These are phyloP conservation scores for Colletotrichum liriopes DNA, from an alignment of 2,329 filamentous ascomycete species.

Conservation along the genomic window DNA sequence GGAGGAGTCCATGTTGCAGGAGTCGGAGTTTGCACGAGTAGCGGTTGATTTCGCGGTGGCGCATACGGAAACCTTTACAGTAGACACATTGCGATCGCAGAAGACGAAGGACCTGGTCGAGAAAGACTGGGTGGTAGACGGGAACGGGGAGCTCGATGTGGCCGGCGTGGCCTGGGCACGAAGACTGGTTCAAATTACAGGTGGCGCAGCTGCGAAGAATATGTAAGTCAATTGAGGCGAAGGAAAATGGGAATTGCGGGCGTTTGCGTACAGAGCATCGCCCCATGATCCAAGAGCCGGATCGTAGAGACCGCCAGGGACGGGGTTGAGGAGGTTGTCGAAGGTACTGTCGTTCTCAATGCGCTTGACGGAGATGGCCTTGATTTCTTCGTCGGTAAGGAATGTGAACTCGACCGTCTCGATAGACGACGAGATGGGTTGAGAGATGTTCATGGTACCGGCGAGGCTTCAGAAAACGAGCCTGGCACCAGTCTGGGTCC, in stretches of 20 bases:
- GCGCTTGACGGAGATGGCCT: slow-evolving; percentile 90
- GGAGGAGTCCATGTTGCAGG: slow-evolving; percentile 85
- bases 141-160: slow-evolving; percentile 95
- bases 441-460: slow-evolving; percentile 77
- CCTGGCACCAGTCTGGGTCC: slow-evolving; percentile 29
- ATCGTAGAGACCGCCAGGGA: slow-evolving; percentile 94
- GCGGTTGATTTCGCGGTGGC: slow-evolving; percentile 82
- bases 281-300: slow-evolving; percentile 91
- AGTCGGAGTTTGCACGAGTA: slow-evolving; percentile 89
- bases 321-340: slow-evolving; percentile 89
- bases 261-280: slow-evolving; percentile 79
- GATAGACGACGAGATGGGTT: slow-evolving; percentile 87
- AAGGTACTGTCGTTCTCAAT: slow-evolving; percentile 97
- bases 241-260: neutral
- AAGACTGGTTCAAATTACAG: slow-evolving; percentile 85
- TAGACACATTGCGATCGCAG: slow-evolving; percentile 91
- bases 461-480: slow-evolving; percentile 28
- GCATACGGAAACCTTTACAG: slow-evolving; percentile 88
- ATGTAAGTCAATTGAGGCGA: slow-evolving; percentile 40
- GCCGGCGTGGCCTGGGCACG: slow-evolving; percentile 92
- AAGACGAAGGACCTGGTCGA: slow-evolving; percentile 90
- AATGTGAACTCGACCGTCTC: slow-evolving; percentile 92
- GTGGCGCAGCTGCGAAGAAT: slow-evolving; percentile 81
- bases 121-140: slow-evolving; percentile 96
- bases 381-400: slow-evolving; percentile 86